These are phyloP conservation scores for Boletus sp. DNA, from an alignment of 768 basidiomycete species.

Conservation along the genomic window DNA sequence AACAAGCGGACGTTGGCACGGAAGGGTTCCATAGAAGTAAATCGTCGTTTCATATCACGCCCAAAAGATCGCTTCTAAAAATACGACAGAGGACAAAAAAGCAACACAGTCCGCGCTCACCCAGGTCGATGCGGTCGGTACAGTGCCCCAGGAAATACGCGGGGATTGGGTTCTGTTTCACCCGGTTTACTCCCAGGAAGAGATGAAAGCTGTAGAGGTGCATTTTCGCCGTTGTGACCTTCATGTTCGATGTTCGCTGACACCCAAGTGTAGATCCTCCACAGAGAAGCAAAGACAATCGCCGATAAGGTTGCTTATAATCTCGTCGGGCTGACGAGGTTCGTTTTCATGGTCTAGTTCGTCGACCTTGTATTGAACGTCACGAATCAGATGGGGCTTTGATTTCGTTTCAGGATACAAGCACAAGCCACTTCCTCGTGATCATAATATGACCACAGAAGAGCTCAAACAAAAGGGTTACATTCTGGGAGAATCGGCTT, in stretches of 20 bases:
- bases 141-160: slow-evolving; percentile 52
- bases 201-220: slow-evolving; percentile 72
- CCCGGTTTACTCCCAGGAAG: slow-evolving; percentile 81
- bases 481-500: slow-evolving; percentile 69
- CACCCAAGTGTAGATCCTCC: slow-evolving; percentile 55
- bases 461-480: slow-evolving; percentile 76
- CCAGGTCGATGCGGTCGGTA: slow-evolving; percentile 46
- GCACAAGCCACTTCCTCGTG: slow-evolving; percentile 61
- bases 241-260: slow-evolving; percentile 3
- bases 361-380: slow-evolving; percentile 2
- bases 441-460: slow-evolving; percentile 62
- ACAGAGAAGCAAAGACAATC: slow-evolving; percentile 58
- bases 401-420: slow-evolving; percentile 87
- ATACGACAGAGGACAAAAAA: slow-evolving; percentile 27
- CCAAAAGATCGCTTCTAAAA: not conserved
- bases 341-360: slow-evolving; percentile 8
- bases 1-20: slow-evolving; percentile 27
- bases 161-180: slow-evolving; percentile 94
- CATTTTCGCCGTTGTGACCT: not conserved
- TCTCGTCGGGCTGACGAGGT: slow-evolving; percentile 59
- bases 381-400: slow-evolving; percentile 55
- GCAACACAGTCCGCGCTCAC: slow-evolving; percentile 13
- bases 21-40: slow-evolving; percentile 38
- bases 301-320: slow-evolving; percentile 71
- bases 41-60: not conserved